phyloP scores from a whole-genome alignment of 2,329 filamentous ascomycete genomes.

The Chalaropsis thielavioides region DNA sequence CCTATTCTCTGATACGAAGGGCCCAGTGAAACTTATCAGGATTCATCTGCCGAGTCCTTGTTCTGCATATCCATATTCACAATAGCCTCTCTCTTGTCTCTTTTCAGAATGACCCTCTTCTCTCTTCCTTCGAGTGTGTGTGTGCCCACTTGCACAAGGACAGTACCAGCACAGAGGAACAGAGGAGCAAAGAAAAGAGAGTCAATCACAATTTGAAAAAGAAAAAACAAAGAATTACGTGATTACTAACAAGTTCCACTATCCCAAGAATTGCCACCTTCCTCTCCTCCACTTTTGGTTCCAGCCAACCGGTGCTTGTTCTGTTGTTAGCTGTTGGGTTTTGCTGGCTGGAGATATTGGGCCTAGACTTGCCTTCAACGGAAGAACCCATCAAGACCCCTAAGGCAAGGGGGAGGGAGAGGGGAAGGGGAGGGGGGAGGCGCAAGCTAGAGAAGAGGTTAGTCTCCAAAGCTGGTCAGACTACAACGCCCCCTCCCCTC shows the following conservation, averaged over 20 bases:
- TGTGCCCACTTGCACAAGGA: not conserved
- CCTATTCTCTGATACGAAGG: not conserved
- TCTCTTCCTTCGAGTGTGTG: not conserved
- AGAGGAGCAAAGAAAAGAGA: not conserved
- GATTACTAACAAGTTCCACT: not conserved
- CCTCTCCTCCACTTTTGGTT: not conserved
- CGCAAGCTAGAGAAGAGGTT: not conserved
- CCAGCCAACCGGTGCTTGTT: not conserved
- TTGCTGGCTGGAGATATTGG: no score
- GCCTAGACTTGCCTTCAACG: not conserved
- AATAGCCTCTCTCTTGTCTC: not conserved
- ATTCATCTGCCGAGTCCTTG: not conserved
- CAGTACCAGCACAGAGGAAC: not conserved
- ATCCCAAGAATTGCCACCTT: not conserved
- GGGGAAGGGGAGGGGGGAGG: not conserved
- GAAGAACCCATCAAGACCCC: not conserved
- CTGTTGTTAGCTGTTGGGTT: not conserved
- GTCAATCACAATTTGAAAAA: not conserved
- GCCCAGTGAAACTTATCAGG: slow-evolving; percentile 2
- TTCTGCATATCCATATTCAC: not conserved
- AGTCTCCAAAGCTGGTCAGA: not conserved
- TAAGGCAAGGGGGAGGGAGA: not conserved
- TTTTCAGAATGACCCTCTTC: not conserved
- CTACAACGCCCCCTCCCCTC: not conserved
- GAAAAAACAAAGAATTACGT: no score